Base-by-base conservation (phyloP, 768 basidiomycete species). In the Cyclocybe aegerita region DNA sequence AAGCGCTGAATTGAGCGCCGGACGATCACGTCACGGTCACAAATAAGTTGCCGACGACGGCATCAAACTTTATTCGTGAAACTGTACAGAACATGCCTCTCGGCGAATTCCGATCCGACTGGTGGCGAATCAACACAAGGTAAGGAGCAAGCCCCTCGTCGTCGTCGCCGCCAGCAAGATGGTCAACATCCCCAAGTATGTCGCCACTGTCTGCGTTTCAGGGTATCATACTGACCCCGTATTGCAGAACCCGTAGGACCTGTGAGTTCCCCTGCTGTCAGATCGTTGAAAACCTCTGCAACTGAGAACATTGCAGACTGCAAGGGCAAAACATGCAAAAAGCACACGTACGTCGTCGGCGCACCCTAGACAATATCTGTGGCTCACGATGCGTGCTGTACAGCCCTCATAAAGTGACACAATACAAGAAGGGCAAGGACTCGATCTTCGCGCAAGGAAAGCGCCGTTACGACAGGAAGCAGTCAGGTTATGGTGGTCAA, bases 381-480 rank as follows among this genome's bases (percentile, higher is more conserved):
- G 8, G 29, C 32, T 49, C 63, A 50, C 44, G 47, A 54, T 55
- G 55, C 58, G 12, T 30, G 12, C 9, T 12, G 11, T 63, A 42
- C 66, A 94, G 92, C 57, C 95, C 95, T 52, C 96, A 98, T 79
- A 99, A 99, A 75, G 96, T 99, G 65, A 98, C 96, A 52, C 96
- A 99, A 72, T 99, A 98, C 85, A 99, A 99, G 88, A 97, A 93
- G 83, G 97, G 97, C 70, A 98, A 99, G 78, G 96, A 93, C 70
- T 98, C 97, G 53, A 76, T 95, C 56, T 90, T 91, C 70, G 97
- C 92, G 46, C 96, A 99, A 78, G 97, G 97, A 78, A 98, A 99
- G 86, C 90, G 97, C 66, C 93, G 97, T 79, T 98, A 99, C 78
- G 97, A 98, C 80, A 88, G 96, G 66, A 96, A 97, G 84, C 94